phyloP scores from a whole-genome alignment of 495 filamentous ascomycete genomes.

The Filosporella fistucella region DNA sequence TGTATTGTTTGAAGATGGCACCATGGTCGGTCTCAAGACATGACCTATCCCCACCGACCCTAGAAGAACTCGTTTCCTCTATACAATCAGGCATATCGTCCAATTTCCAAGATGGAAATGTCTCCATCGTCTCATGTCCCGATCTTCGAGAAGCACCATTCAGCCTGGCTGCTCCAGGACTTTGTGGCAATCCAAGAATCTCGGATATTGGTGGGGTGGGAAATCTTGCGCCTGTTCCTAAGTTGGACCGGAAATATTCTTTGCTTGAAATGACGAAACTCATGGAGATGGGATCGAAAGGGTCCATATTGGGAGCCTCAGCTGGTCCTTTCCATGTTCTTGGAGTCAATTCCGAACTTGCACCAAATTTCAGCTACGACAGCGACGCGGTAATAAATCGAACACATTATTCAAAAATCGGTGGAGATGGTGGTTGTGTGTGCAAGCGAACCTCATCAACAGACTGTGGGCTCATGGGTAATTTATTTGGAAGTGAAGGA shows the following conservation, averaged over 20 bases:
- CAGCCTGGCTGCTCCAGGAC: constrained; percentile 30
- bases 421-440: constrained; percentile 13
- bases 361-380: constrained; percentile 30
- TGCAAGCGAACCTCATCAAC: constrained; percentile 22
- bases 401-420: constrained; percentile 17
- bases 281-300: constrained; percentile 32
- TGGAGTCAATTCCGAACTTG: constrained; percentile 34
- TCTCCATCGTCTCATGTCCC: constrained; percentile 29
- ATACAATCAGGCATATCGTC: too few relatives aligned
- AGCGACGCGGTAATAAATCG: constrained; percentile 5
- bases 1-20: too few relatives aligned
- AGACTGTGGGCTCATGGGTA: constrained; percentile 36
- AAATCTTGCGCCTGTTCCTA: constrained; percentile 31
- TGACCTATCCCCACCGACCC: too few relatives aligned
- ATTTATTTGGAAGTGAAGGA: constrained; percentile 31
- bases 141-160: constrained; percentile 34
- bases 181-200: constrained; percentile 31
- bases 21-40: too few relatives aligned
- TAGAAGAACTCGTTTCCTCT: too few relatives aligned
- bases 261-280: constrained; percentile 26
- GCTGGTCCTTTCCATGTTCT: constrained; percentile 37
- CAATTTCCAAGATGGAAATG: constrained; percentile 27
- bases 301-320: constrained; percentile 31
- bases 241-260: constrained; percentile 28
- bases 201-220: constrained; percentile 35